Evolutionary conservation across 345 rosid genomes (phyloP).

Genomic region (Stellera chamaejasme): DNA sequence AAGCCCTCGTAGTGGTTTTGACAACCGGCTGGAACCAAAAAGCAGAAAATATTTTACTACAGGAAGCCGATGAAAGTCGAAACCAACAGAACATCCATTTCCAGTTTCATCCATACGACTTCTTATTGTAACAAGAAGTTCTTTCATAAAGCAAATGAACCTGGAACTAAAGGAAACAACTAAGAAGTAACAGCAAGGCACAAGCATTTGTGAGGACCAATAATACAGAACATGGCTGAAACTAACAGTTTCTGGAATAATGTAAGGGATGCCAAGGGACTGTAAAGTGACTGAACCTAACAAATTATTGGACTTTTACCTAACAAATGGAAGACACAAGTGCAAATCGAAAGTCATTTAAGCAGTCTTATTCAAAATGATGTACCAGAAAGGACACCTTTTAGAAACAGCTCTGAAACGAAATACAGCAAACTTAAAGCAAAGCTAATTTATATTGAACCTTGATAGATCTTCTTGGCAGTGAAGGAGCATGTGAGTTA

Average conservation of each 20-base stretch:
- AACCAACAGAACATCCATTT: neutral
- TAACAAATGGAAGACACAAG: too few relatives aligned
- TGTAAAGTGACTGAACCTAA: too few relatives aligned
- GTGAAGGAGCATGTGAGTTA: conserved; percentile 17
- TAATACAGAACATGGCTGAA: too few relatives aligned
- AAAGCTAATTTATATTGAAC: conserved; percentile 25
- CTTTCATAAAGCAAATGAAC: neutral
- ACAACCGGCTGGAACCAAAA: conserved; percentile 25
- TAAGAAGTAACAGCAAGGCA: neutral
- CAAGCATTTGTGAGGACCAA: neutral
- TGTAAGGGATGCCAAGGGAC: too few relatives aligned
- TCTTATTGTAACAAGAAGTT: too few relatives aligned
- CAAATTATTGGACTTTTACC: too few relatives aligned
- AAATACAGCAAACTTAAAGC: neutral
- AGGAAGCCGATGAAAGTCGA: neutral
- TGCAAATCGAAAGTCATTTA: conserved; percentile 1
- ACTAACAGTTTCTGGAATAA: too few relatives aligned
- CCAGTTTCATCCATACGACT: neutral
- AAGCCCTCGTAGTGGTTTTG: conserved; percentile 20
- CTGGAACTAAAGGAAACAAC: neutral
- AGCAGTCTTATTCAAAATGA: neutral
- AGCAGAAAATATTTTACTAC: neutral
- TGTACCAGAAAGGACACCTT: too few relatives aligned
- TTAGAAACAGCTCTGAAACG: neutral
- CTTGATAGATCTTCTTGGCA: conserved; percentile 37